Evolutionary conservation across 805 yeast species (phyloP).

Genomic region (Kockiozyma suomiensis): DNA sequence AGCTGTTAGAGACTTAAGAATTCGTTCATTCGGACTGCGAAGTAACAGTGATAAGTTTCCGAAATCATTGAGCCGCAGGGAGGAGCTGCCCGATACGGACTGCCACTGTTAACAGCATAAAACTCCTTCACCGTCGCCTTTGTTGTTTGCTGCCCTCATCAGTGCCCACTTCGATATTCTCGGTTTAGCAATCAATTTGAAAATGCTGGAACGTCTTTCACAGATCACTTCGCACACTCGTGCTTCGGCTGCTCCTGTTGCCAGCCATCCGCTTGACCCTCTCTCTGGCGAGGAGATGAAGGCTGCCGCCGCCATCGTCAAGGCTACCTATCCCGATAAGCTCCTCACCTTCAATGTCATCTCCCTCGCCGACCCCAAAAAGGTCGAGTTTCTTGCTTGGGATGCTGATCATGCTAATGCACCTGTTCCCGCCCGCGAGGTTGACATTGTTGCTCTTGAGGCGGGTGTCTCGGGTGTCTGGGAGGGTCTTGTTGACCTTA

Average conservation of each 20-base stretch:
- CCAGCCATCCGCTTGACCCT: slow-evolving; percentile 52
- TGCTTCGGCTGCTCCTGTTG: slow-evolving; percentile 18
- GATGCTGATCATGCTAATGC: slow-evolving; percentile 46
- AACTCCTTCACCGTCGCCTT: slow-evolving; percentile 1
- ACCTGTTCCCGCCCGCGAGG: slow-evolving; percentile 72
- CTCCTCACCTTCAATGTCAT: slow-evolving; percentile 65
- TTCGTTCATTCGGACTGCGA: too few relatives aligned
- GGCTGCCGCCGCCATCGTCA: slow-evolving; percentile 57
- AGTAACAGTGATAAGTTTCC: slow-evolving; percentile 6
- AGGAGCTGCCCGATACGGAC: slow-evolving; percentile 12
- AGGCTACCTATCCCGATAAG: slow-evolving; percentile 48
- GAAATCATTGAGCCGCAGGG: slow-evolving; percentile 1
- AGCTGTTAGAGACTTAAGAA: too few relatives aligned
- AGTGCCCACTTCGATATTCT: too few relatives aligned
- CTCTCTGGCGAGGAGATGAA: slow-evolving; percentile 64
- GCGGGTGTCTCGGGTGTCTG: slow-evolving; percentile 61
- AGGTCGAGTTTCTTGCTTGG: slow-evolving; percentile 65
- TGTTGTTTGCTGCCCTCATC: too few relatives aligned
- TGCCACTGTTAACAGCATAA: not conserved
- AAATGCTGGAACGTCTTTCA: slow-evolving; percentile 31
- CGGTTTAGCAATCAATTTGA: too few relatives aligned
- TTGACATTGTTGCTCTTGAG: slow-evolving; percentile 63
- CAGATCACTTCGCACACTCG: slow-evolving; percentile 32
- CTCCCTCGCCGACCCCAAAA: slow-evolving; percentile 71
- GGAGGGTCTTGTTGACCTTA: slow-evolving; percentile 70